Base-by-base conservation (phyloP, 768 basidiomycete species). In the Lactarius akahatsu region DNA sequence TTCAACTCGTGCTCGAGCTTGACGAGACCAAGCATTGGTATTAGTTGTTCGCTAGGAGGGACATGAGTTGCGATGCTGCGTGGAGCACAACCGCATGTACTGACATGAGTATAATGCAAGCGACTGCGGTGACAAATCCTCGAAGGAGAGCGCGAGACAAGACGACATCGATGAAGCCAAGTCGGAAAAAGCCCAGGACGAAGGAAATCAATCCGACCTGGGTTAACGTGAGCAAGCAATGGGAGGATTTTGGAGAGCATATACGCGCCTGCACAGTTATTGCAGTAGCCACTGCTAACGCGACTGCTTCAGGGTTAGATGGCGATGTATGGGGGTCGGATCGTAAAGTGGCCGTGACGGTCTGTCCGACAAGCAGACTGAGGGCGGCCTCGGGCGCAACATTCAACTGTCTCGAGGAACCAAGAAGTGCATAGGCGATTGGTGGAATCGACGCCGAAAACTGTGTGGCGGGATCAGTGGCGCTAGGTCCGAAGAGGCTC, bases 151-250 rank as follows among this genome's bases (percentile, higher is more conserved):
- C 92, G 61, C 94, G 87, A 71, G 92, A 94, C 34, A 98, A 83
- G 6, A 96, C 91, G 15, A 96, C 95, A 74, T 98, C 96, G 61
- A 96, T 86, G 77, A 96, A 96, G 2, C 95, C 94, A 11, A 98
- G 80, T 30, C 94, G 83, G 74, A 96, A 88, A 71, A 96, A 85
- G 3, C 96, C 96, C 36, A 97, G 82, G 30, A 91, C 75, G 66
- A 92, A 94, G 1, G 93, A 89, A 69, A 97, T 89, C 38, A 96
- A 71, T 45, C 94, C 94, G 70, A 88, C 90, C 90, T 92, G 68
- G 5, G 20, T 61, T 32, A 16, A 36, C 18, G 63, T 63, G 50
- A 59, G 56, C 16, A 20, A 28, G 20, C 26, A 6, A 28, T 7
- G 55, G 10, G 7, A 54, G 13, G 13, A 23, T 18, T 9, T 9